These are phyloP conservation scores for Allantophomopsis lycopodina DNA, from an alignment of 2,329 filamentous ascomycete species.

Conservation along the genomic window DNA sequence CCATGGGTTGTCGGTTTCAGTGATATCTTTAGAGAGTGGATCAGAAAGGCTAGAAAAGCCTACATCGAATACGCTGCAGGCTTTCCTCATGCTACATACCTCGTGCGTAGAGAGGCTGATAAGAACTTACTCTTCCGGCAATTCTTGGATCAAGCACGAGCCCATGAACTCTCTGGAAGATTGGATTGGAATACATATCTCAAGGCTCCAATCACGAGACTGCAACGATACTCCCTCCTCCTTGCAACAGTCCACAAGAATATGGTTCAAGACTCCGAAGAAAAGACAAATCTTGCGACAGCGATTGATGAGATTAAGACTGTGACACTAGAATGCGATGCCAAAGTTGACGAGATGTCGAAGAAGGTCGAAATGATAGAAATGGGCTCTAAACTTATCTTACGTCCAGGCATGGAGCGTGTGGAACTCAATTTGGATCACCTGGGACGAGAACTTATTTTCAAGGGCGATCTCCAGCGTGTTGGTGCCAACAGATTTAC, in stretches of 20 bases:
- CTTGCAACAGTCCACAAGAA: conserved; percentile 74
- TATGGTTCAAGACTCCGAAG: conserved; percentile 72
- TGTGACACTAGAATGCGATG: conserved; percentile 83
- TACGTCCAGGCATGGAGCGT: conserved; percentile 77
- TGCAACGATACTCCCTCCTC: conserved; percentile 81
- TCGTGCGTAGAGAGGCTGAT: conserved; percentile 72
- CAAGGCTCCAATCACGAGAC: conserved; percentile 81
- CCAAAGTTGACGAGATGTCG: conserved; percentile 80
- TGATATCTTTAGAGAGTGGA: conserved; percentile 97
- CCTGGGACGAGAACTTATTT: conserved; percentile 80
- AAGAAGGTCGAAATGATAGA: conserved; percentile 85
- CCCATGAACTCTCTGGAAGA: conserved; percentile 66
- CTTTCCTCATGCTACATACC: conserved; percentile 72
- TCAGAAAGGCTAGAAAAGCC: conserved; percentile 75
- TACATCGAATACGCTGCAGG: conserved; percentile 88
- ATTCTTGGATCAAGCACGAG: conserved; percentile 70
- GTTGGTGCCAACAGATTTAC: conserved; percentile 80
- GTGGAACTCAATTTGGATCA: conserved; percentile 86
- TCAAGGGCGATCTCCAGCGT: conserved; percentile 77
- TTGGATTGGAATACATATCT: conserved; percentile 91
- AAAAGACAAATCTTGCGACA: conserved; percentile 70
- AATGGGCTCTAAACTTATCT: conserved; percentile 66
- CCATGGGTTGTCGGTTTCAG: conserved; percentile 91
- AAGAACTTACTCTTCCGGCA: conserved; percentile 75
- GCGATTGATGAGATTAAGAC: conserved; percentile 86